Evolutionary conservation across 805 yeast genomes (phyloP).

Genomic region (Ogataea nitratoaversa): DNA sequence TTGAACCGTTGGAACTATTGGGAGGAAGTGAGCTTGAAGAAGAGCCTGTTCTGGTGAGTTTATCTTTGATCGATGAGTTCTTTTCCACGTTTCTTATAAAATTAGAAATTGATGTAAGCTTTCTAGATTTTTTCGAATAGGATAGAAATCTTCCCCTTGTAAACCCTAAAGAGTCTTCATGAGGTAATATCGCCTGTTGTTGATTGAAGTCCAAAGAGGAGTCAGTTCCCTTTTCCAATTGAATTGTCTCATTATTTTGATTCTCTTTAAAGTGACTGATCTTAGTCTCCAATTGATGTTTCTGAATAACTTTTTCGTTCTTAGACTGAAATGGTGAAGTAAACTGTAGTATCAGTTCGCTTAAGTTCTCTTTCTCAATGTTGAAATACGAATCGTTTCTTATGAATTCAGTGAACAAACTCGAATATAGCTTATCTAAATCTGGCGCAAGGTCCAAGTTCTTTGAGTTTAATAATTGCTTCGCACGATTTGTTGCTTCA

Average conservation of each 20-base stretch:
- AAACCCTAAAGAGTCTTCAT: conserved; percentile 1
- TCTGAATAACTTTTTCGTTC: conserved; percentile 33
- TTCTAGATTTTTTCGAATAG: conserved; percentile 19
- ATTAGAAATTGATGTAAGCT: conserved; percentile 27
- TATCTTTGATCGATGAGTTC: conserved; percentile 33
- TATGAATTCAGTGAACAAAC: conserved; percentile 66
- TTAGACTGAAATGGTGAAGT: conserved; percentile 43
- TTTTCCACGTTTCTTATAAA: conserved; percentile 53
- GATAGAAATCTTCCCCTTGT: conserved; percentile 10
- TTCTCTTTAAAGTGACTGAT: conserved; percentile 23
- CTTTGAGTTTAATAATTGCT: conserved; percentile 49
- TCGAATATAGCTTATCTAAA: conserved; percentile 70
- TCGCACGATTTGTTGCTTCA: conserved; percentile 59
- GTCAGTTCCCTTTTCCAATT: conserved; percentile 12
- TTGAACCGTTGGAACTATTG: not conserved
- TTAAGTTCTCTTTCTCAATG: conserved; percentile 65
- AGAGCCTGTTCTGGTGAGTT: conserved; percentile 13
- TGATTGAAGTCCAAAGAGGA: not conserved
- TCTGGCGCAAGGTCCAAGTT: conserved; percentile 43
- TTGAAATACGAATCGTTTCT: conserved; percentile 66
- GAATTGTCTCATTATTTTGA: conserved; percentile 11
- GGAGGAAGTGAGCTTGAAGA: not conserved
- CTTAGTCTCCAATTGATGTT: conserved; percentile 30
- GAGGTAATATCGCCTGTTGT: not conserved
- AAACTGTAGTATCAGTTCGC: conserved; percentile 43